Evolutionary conservation across 2,329 filamentous ascomycete species (phyloP), one percentile per base, ranked within the genome.

Genomic region (Waltergamsia citrina): DNA sequence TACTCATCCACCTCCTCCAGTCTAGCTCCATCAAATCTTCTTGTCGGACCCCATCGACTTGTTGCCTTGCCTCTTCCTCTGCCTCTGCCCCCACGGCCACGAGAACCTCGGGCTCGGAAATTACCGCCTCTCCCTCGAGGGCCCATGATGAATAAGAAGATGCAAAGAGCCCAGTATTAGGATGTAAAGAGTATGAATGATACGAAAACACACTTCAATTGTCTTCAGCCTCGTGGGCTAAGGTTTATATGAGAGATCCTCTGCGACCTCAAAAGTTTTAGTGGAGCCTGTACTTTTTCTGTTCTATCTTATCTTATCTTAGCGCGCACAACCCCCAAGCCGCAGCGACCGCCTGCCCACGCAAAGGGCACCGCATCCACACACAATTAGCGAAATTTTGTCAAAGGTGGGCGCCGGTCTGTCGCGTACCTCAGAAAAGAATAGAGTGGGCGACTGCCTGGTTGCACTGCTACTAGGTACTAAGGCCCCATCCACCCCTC

Each of bases 291-390:
- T 9, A 28, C 5, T 28, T 29, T 15, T 34, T 10, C 30, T 24
- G 19, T n/a, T 12, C 14, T 19, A 36, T 39, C 50, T 60, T 61
- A 60, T 63, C 59, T 65, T 69, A 68, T 68, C 66, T 66, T 69
- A 67, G 65, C 62, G 65, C 65, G 62, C 67, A 70, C 67, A 70
- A 67, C 59, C 62, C 56, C 51, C 38, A 18, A 29, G 41, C 15
- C 4, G 29, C 23, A 25, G 14, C 21, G 31, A n/a, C 29, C 29
- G 15, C 7, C 42, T 44, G 43, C 56, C 60, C 56, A 54, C 14
- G 24, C 32, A 20, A 23, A 28, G 24, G 17, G 17, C 23, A 34
- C 57, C 53, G 53, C 52, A 47, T 48, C 52, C 51, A 57, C 53
- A 51, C 53, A 62, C 63, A 62, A 59, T 60, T 50, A 34, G 48